These are phyloP conservation scores for Camelina laxa DNA, from an alignment of 345 rosid genomes.

Conservation along the genomic window DNA sequence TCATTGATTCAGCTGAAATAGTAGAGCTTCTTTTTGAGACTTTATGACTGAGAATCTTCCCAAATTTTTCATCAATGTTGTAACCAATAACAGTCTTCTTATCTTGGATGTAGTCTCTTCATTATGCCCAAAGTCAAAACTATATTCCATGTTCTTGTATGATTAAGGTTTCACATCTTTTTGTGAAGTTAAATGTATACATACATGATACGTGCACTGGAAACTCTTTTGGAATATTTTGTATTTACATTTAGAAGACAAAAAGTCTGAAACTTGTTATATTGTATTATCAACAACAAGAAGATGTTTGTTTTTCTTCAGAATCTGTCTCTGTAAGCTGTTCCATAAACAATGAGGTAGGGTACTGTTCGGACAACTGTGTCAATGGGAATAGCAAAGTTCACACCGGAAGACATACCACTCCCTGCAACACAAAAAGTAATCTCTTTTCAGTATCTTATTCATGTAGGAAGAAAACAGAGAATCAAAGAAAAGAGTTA, in stretches of 20 bases:
- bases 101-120: constrained; percentile 21
- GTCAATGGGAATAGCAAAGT: constrained; percentile 84
- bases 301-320: constrained; percentile 33
- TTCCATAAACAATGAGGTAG: constrained; percentile 81
- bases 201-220: constrained; percentile 6
- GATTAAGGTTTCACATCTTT: constrained; percentile 3
- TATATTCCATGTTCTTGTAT: constrained; percentile 20
- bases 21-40: constrained; percentile 15
- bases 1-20: constrained; percentile 51
- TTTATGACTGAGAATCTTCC: constrained; percentile 13
- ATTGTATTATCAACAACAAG: constrained; percentile 17
- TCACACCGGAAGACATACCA: constrained; percentile 81
- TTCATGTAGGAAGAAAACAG: neutral
- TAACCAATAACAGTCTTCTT: neutral
- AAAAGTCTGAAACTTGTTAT: neutral
- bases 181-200: constrained; percentile 10
- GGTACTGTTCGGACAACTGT: constrained; percentile 74
- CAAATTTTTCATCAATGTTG: neutral
- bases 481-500: neutral
- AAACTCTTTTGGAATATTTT: neutral
- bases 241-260: constrained; percentile 28
- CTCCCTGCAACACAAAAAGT: constrained; percentile 55
- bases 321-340: constrained; percentile 77
- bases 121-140: neutral
- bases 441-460: neutral